Percentiles rank a stretch among this genome's conserved stretches.
Evolutionary conservation across 495 filamentous ascomycete species (phyloP).

Genomic region (Xylona heveae): DNA sequence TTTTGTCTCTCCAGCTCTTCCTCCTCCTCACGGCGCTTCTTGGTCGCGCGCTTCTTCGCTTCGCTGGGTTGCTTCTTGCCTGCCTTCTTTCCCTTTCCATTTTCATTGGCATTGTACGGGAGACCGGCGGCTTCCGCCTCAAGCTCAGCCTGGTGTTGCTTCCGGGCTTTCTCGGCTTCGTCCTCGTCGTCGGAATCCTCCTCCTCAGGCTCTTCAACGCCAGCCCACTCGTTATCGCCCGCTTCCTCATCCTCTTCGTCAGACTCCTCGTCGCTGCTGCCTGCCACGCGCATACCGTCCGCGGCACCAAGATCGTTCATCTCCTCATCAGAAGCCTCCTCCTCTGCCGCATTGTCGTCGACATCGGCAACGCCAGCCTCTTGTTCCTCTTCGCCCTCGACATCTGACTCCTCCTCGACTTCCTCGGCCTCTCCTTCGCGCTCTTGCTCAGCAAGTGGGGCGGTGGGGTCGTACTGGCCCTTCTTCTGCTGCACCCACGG

Average conservation of each 20-base stretch:
- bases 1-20: slow-evolving; percentile 21
- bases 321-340: slow-evolving; percentile 16
- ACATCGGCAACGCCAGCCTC: slow-evolving; percentile 13
- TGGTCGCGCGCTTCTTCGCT: slow-evolving; percentile 11
- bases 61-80: slow-evolving; percentile 9
- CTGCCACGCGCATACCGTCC: slow-evolving; percentile 37
- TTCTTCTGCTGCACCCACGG: slow-evolving; percentile 79
- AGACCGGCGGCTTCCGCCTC: slow-evolving; percentile 65
- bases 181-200: slow-evolving; percentile 17
- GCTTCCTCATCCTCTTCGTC: slow-evolving; percentile 19
- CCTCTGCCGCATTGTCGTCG: slow-evolving; percentile 22
- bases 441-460: slow-evolving; percentile 52
- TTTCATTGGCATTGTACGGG: slow-evolving; percentile 7
- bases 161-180: slow-evolving; percentile 27
- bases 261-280: slow-evolving; percentile 25
- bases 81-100: slow-evolving; percentile 4
- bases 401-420: slow-evolving; percentile 38
- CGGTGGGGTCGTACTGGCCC: slow-evolving; percentile 74
- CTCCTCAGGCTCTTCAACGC: slow-evolving; percentile 4
- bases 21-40: slow-evolving; percentile 14
- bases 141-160: slow-evolving; percentile 64
- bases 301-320: slow-evolving; percentile 21
- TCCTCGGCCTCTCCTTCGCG: slow-evolving; percentile 64
- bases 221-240: slow-evolving; percentile 14
- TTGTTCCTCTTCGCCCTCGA: slow-evolving; percentile 26